phyloP scores from a whole-genome alignment of 2,329 filamentous ascomycete genomes.

The Dothistroma pini region DNA sequence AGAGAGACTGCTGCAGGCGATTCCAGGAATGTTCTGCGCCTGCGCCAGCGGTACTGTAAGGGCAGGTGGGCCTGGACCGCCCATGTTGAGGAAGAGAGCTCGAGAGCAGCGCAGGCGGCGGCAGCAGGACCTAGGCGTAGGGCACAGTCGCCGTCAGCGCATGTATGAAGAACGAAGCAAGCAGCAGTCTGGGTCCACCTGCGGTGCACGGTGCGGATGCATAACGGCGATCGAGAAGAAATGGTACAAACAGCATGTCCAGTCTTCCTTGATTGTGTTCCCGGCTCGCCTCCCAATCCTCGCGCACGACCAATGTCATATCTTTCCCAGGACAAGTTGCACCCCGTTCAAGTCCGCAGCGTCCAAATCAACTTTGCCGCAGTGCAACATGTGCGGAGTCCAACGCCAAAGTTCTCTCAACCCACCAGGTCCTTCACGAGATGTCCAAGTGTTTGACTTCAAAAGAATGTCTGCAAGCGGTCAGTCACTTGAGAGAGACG shows the following conservation, averaged over 20 bases:
- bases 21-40: neutral
- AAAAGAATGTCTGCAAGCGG: neutral
- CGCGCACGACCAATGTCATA: neutral
- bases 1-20: neutral
- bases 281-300: neutral
- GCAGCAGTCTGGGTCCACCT: neutral
- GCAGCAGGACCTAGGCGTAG: neutral
- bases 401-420: neutral
- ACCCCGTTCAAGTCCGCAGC: neutral
- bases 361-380: neutral
- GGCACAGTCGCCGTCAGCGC: neutral
- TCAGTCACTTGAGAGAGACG: neutral
- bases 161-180: neutral
- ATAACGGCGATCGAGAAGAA: neutral
- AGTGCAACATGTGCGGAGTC: slow-evolving; percentile 2
- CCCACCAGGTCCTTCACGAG: neutral
- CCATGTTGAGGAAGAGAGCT: neutral
- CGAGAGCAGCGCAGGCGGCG: neutral
- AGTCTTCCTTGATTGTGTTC: neutral
- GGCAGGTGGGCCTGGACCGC: neutral
- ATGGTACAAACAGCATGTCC: neutral
- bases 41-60: neutral
- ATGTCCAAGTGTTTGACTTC: neutral
- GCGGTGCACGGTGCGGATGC: neutral
- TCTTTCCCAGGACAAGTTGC: neutral